Conservation (phyloP, 1,139 yeast species). For the Hyphopichia pseudoburtonii region DNA sequence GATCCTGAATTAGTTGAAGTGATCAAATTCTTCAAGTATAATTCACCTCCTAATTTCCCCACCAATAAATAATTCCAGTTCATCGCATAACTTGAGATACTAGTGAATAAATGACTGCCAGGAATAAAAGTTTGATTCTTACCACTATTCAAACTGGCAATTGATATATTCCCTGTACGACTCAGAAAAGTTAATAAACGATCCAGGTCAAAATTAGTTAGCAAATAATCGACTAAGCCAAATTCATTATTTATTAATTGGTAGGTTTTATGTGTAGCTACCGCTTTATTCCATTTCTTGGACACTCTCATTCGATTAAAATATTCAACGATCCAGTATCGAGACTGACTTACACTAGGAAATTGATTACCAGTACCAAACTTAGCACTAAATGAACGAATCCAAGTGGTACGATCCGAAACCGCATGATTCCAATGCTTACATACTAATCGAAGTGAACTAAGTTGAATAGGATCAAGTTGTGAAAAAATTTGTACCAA, state of each 20-base stretch:
- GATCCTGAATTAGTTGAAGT: constrained; percentile 33
- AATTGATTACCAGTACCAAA: constrained; percentile 45
- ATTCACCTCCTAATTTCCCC: constrained; percentile 29
- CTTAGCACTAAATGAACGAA: constrained; percentile 48
- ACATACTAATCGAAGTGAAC: constrained; percentile 53
- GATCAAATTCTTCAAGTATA: constrained; percentile 32
- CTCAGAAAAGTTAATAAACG: constrained; percentile 34
- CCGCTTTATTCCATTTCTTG: constrained; percentile 55
- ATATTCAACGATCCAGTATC: constrained; percentile 58
- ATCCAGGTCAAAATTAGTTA: constrained; percentile 39
- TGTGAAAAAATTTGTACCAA: constrained; percentile 55
- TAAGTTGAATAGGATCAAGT: constrained; percentile 56
- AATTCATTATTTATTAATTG: constrained; percentile 28
- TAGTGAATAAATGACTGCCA: constrained; percentile 24
- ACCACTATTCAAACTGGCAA: constrained; percentile 43
- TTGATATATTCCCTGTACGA: constrained; percentile 35
- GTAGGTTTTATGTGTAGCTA: constrained; percentile 29
- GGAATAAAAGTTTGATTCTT: constrained; percentile 41
- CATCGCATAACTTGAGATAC: constrained; percentile 22
- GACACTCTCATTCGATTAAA: constrained; percentile 42
- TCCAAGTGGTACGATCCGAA: constrained; percentile 63
- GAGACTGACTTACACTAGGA: constrained; percentile 56
- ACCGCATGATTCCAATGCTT: constrained; percentile 51
- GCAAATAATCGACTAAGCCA: constrained; percentile 24
- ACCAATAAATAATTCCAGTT: constrained; percentile 37